Evolutionary conservation across 2,329 filamentous ascomycete genomes (phyloP), one percentile per base, ranked within the genome.

Genomic region (Tolypocladium amazonense): DNA sequence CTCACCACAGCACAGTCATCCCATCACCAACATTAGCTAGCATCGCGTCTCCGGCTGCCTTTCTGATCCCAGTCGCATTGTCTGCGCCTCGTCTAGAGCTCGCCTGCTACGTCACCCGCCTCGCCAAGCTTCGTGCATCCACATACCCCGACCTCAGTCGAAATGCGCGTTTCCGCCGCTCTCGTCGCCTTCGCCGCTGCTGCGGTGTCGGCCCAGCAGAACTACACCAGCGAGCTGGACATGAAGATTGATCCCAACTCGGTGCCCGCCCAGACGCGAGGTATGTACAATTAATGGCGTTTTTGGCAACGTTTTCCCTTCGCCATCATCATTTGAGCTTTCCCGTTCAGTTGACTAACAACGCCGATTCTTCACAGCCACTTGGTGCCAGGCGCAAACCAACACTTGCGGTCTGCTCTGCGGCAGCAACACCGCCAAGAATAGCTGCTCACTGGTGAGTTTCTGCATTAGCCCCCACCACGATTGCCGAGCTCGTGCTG

Each of bases 321-420:
- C 7, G 47, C 23, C 45, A 6, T 35, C 11, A 18, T 53, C 27
- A 27, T 20, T 20, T 9, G 30, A 14, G 33, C 18, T 20, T 35
- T 12, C 30, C 18, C 30, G 20, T 37, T 52, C n/a, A 14, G 11
- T 30, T 33, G 37, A 27, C 59, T 65, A 57, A 63, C n/a, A 53
- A 25, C 56, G 27, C 38, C 37, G 60, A 47, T 54, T n/a, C 2
- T 52, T 47, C 57, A 61, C 62, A 82, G 81, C 77, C 55, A 59
- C 66, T 23, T 84, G 81, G 81, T 85, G 82, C 70, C 68, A 67
- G 58, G 80, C 75, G 50, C 73, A 85, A 74, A 71, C 69, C 61
- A 77, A 81, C 69, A 79, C 76, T 45, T 85, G 82, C 73, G 62
- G 62, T 55, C 71, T 70, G 30, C 76, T 85, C 47, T 85, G 82